Evolutionary conservation across 805 yeast species (phyloP).

Genomic region (Babjeviella inositovora): DNA sequence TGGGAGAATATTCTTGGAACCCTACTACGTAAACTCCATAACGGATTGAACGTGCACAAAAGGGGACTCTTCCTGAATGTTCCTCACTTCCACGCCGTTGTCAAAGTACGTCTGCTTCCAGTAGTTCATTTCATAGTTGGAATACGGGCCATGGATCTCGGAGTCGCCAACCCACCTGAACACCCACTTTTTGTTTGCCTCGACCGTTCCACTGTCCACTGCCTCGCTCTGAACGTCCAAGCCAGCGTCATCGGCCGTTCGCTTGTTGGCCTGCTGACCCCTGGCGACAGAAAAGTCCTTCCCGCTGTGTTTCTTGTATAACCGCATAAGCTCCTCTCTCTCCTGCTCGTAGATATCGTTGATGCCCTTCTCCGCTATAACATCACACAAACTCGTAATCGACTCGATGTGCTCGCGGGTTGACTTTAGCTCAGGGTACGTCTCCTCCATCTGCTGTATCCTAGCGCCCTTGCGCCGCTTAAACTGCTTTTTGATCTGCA

Average conservation of each 20-base stretch:
- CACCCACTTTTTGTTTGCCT: constrained; percentile 20
- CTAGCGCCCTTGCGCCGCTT: too few relatives aligned
- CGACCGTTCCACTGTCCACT: constrained; percentile 7
- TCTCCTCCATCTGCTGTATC: constrained; percentile 3
- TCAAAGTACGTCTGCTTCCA: constrained; percentile 36
- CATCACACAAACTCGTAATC: constrained; percentile 33
- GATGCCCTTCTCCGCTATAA: constrained; percentile 21
- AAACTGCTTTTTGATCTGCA: constrained; percentile 5
- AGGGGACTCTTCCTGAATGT: too few relatives aligned
- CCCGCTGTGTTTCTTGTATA: constrained; percentile 8
- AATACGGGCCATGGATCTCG: constrained; percentile 29
- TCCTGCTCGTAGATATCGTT: constrained; percentile 32
- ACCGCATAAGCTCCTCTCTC: constrained; percentile 35
- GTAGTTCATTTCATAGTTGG: constrained; percentile 34
- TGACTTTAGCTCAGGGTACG: constrained; percentile 4
- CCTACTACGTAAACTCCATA: neutral
- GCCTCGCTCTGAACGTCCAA: constrained; percentile 1
- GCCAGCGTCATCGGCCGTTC: too few relatives aligned
- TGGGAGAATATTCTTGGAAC: too few relatives aligned
- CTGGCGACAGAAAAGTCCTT: constrained; percentile 3
- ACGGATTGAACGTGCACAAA: neutral
- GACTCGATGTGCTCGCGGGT: constrained; percentile 12
- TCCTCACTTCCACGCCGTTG: constrained; percentile 23
- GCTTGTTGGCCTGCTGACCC: constrained; percentile 5
- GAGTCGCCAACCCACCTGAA: constrained; percentile 26